A percentile compares a stretch with the other conserved stretches of the same genome.
These are phyloP conservation scores for Globisporangium splendens DNA, from an alignment of 352 stramenopile species.

Conservation along the genomic window DNA sequence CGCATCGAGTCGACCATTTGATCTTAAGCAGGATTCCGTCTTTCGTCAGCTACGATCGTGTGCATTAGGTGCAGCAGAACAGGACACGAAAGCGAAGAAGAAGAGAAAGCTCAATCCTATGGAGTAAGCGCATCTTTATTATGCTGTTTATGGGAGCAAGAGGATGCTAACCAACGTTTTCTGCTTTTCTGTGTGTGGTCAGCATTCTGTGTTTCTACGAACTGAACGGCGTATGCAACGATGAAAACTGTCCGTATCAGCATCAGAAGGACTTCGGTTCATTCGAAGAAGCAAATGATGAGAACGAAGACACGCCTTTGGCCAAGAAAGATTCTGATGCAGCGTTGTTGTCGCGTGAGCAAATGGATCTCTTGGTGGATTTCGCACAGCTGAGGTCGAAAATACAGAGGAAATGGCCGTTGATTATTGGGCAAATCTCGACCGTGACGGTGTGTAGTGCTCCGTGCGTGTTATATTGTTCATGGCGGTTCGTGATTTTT, in stretches of 20 bases:
- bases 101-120: conserved; percentile 38
- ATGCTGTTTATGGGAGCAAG: neutral
- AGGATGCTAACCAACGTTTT: neutral
- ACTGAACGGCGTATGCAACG: conserved; percentile 72
- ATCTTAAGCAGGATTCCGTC: conserved; percentile 12
- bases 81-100: conserved; percentile 4
- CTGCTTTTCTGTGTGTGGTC: neutral
- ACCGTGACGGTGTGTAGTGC: neutral
- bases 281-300: conserved; percentile 3
- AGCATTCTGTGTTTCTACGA: conserved; percentile 75
- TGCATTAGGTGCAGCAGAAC: neutral
- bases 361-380: conserved; percentile 30
- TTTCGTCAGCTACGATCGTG: conserved; percentile 30
- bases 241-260: conserved; percentile 61
- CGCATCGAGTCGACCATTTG: conserved; percentile 5
- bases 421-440: conserved; percentile 21
- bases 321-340: neutral
- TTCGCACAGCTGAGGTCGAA: conserved; percentile 36
- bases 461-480: neutral
- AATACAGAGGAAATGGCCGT: conserved; percentile 39
- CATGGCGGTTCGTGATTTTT: neutral
- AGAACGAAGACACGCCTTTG: neutral
- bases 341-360: conserved; percentile 15
- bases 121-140: conserved; percentile 37
- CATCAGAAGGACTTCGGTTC: conserved; percentile 55